Conservation (phyloP, 331 rosid species). For the Saraca asoca region DNA sequence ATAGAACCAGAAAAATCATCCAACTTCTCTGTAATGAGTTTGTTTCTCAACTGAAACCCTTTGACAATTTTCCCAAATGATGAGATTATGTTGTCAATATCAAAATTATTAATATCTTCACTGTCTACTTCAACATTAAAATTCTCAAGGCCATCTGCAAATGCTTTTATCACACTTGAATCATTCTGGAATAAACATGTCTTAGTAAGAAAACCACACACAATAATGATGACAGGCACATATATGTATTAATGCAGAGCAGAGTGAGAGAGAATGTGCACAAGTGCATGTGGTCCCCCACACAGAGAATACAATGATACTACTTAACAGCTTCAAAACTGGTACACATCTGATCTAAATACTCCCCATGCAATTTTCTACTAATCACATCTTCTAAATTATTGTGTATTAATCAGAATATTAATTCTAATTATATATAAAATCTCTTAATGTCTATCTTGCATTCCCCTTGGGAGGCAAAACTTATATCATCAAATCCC, state of each 20-base stretch:
- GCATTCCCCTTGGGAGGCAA: not conserved
- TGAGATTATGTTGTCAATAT: constrained; percentile 51
- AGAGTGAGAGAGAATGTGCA: too few relatives aligned
- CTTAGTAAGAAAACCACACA: constrained; percentile 26
- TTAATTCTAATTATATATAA: constrained; percentile 21
- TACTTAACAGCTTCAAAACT: constrained; percentile 25
- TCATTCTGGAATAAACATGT: constrained; percentile 58
- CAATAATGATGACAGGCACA: constrained; percentile 5
- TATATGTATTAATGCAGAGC: not conserved
- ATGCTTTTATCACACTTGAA: constrained; percentile 40
- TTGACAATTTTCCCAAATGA: constrained; percentile 54
- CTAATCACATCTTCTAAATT: constrained; percentile 17
- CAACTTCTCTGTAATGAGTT: constrained; percentile 52
- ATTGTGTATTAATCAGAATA: constrained; percentile 5
- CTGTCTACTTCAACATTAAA: constrained; percentile 47
- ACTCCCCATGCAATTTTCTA: constrained; percentile 21
- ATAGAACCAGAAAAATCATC: constrained; percentile 57
- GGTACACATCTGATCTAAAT: constrained; percentile 19
- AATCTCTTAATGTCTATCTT: not conserved
- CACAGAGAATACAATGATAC: not conserved
- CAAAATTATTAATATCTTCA: constrained; percentile 46
- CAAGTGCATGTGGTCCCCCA: too few relatives aligned
- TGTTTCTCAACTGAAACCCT: constrained; percentile 59
- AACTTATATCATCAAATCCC: not conserved
- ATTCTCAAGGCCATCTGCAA: constrained; percentile 43